Base-by-base conservation (phyloP, 768 basidiomycete species). In the Pulveroboletus sp. region DNA sequence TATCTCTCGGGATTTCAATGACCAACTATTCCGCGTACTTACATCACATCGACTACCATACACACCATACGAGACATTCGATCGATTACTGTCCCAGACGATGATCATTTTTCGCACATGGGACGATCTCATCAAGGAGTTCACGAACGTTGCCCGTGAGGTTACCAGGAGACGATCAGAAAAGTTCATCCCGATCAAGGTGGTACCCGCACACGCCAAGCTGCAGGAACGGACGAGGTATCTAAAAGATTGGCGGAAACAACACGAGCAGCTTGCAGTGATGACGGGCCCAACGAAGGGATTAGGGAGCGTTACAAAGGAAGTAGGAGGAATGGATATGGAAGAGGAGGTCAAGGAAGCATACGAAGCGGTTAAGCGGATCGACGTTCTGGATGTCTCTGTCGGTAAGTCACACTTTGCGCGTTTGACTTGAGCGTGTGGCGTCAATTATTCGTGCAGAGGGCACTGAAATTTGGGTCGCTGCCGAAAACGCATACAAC, bases 241-340 rank as follows among this genome's bases (percentile, higher is more conserved):
- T 68, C 68, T 98, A 24, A 74, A 88, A 49, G 90, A 90, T 39
- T 98, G 95, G 86, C 75, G 94, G 62, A 93, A 96, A 66, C 93
- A 96, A 65, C 96, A 99, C 61, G 92, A 98, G 65, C 95, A 99
- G 71, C 74, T 99, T 21, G 89, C 91, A 6, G 88, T 94, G 37
- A 98, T 98, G 93, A 97, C 95, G 1, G 89, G 88, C 2, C 94
- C 93, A 24, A 93, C 91, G 33, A 90, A 89, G 61, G 93, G 92
- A 4, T 70, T 94, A 15, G 83, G 82, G 4, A 75, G 83, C 33
- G 76, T 82, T 7, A 83, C 86, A 4, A 78, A 83, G 60, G 86
- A 91, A 53, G 81, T 89, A 14, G 85, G 88, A 1, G 93, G 91
- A 3, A 86, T 97, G 79, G 93, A 97, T 62, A 96, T 97, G 94